These are phyloP conservation scores for Elongisporangium anandrum DNA, from an alignment of 352 stramenopile genomes.

Conservation along the genomic window DNA sequence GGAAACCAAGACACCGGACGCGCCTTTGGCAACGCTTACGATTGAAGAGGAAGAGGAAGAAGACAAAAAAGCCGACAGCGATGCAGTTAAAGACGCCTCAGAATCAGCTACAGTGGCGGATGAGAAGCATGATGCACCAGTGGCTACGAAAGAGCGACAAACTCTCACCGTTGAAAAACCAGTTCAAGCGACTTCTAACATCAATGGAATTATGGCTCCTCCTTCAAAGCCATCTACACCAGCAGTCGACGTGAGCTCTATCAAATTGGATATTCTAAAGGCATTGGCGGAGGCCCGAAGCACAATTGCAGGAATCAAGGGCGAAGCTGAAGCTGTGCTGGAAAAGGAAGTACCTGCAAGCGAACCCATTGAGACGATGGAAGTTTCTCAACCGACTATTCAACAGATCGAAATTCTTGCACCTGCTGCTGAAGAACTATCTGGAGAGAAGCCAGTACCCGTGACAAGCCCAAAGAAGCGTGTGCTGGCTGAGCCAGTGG, in stretches of 20 bases:
- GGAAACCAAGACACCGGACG: not conserved
- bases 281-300: conserved; percentile 67
- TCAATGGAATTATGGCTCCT: not conserved
- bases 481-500: conserved; percentile 15
- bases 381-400: not conserved
- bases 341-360: conserved; percentile 3
- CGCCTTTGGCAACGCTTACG: not conserved
- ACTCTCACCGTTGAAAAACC: not conserved
- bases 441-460: conserved; percentile 2
- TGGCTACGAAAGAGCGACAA: not conserved
- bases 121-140: conserved; percentile 5
- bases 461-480: conserved; percentile 10
- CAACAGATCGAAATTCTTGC: not conserved
- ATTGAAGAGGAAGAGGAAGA: not conserved
- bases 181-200: not conserved
- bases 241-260: conserved; percentile 58
- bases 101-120: conserved; percentile 3
- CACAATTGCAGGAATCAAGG: conserved; percentile 72
- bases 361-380: conserved; percentile 1
- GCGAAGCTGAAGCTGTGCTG: conserved; percentile 7
- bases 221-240: conserved; percentile 5
- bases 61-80: not conserved
- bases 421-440: conserved; percentile 1
- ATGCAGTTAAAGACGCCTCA: conserved; percentile 8
- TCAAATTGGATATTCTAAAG: conserved; percentile 81